Evolutionary conservation across 1,284 basidiomycete genomes (phyloP).

Genomic region (Entoloma clypeatum): DNA sequence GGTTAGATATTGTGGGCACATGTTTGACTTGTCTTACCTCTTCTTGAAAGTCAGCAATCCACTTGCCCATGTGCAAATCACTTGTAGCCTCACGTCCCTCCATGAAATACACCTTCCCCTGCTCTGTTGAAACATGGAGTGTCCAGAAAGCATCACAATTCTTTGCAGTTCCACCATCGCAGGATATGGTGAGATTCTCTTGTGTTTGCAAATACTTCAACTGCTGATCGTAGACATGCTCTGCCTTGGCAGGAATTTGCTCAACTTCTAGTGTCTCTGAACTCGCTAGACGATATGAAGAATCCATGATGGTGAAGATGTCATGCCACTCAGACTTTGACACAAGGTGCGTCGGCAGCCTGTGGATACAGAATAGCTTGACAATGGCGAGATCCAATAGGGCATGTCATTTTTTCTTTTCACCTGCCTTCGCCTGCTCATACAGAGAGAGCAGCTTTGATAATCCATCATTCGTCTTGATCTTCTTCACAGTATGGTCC

Average conservation of each 20-base stretch:
- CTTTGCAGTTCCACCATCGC: slow-evolving; percentile 19
- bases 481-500: too few species aligned
- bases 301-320: slow-evolving; percentile 5
- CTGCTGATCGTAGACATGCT: background rate
- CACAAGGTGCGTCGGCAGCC: slow-evolving; percentile 7
- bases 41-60: slow-evolving; percentile 19
- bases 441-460: too few species aligned
- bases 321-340: slow-evolving; percentile 10
- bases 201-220: background rate
- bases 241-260: slow-evolving; percentile 1
- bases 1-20: slow-evolving; percentile 8
- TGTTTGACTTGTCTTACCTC: slow-evolving; percentile 11
- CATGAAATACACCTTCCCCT: slow-evolving; percentile 19
- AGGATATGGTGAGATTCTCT: slow-evolving; percentile 12
- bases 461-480: too few species aligned
- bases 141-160: slow-evolving; percentile 22
- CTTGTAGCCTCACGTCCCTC: slow-evolving; percentile 20
- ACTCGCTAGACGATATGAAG: slow-evolving; percentile 1
- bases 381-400: slow-evolving; percentile 10
- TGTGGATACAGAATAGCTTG: slow-evolving; percentile 12
- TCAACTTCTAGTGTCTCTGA: background rate
- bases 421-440: background rate
- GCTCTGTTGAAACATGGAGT: slow-evolving; percentile 22
- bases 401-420: background rate
- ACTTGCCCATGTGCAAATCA: slow-evolving; percentile 21